Conservation (phyloP, 257 asterid species). For the Echium plantagineum region DNA sequence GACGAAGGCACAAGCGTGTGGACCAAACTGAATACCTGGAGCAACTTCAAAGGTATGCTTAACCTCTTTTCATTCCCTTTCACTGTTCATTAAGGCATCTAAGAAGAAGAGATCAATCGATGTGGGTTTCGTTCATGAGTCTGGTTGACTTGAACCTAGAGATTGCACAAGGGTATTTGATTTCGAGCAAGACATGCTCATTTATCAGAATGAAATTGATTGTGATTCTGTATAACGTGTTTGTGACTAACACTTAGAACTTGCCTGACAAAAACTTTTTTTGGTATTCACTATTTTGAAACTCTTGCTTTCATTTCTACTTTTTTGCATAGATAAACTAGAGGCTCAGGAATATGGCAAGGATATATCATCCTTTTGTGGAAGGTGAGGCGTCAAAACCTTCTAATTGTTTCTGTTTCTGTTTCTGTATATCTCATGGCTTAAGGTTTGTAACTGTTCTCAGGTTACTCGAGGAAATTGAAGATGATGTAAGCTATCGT, state of each 20-base stretch:
- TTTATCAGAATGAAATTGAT: too few relatives aligned
- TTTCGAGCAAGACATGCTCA: too few relatives aligned
- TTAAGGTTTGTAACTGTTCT: background rate
- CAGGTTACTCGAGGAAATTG: conserved; percentile 91
- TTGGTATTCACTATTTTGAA: background rate
- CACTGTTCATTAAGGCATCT: conserved; percentile 6
- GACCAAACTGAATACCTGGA: conserved; percentile 72
- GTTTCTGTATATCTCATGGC: background rate
- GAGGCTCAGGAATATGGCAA: conserved; percentile 80
- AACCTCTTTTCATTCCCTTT: background rate
- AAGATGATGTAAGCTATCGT: conserved; percentile 60
- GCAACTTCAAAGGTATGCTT: conserved; percentile 50
- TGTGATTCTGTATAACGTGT: too few relatives aligned
- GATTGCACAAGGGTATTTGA: too few relatives aligned
- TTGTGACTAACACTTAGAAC: too few relatives aligned
- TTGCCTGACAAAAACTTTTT: too few relatives aligned
- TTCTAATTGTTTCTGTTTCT: background rate
- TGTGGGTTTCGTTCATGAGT: too few relatives aligned
- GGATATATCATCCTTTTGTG: conserved; percentile 79
- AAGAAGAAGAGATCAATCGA: too few relatives aligned
- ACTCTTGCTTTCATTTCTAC: conserved; percentile 5
- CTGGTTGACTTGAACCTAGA: too few relatives aligned
- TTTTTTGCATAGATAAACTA: conserved; percentile 48
- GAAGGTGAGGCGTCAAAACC: conserved; percentile 46
- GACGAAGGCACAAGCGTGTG: conserved; percentile 46